Evolutionary conservation across 345 rosid species (phyloP), one percentile per base, ranked within the genome.

Genomic region (Cardamine occulta): DNA sequence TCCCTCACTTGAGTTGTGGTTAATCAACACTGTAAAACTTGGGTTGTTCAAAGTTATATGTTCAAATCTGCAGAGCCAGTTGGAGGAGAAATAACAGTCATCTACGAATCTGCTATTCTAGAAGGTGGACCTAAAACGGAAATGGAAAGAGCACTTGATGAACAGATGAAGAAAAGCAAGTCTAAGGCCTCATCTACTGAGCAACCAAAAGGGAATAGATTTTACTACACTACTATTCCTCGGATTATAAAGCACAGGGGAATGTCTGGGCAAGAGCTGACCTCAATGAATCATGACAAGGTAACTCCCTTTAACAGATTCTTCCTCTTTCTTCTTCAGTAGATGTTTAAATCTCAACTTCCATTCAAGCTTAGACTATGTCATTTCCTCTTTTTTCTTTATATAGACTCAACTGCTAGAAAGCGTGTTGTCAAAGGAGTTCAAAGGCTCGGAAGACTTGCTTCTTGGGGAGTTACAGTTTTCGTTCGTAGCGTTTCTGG

Each of bases 261-360:
- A 76, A 84, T 91, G 60, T 77, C 78, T 61, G 87, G 84, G 48
- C 82, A 79, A 42, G 88, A 88, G 78, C 92, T 94, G 63, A 88
- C 98, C 60, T 83, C 91, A 69, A 76, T 91, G 86, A 94, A 94
- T 86, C 91, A 87, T 63, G 98, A 94, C 95, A 94, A 94, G 93
- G 98, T 78, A 80, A 58, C 56, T 29, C 51, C 24, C 3, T 12
- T 34, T 42, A 6, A 48, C 6, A 6, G 10, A 15, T 49, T 19
- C 24, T 11, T 21, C 15, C 2, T 69, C 17, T 53, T 72, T n/a
- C 10, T 6, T 60, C 65, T 53, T 42, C 12, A 19, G 24, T 61
- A 7, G 35, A 39, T 70, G 24, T 32, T 68, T 49, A 14, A 49
- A 37, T 2, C 24, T 51, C 61, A 24, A 35, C 35, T 42, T 78